Percentiles rank a stretch among this genome's conserved stretches.
Conservation (phyloP, 306 rosid species). For the Trifolium fragiferum region DNA sequence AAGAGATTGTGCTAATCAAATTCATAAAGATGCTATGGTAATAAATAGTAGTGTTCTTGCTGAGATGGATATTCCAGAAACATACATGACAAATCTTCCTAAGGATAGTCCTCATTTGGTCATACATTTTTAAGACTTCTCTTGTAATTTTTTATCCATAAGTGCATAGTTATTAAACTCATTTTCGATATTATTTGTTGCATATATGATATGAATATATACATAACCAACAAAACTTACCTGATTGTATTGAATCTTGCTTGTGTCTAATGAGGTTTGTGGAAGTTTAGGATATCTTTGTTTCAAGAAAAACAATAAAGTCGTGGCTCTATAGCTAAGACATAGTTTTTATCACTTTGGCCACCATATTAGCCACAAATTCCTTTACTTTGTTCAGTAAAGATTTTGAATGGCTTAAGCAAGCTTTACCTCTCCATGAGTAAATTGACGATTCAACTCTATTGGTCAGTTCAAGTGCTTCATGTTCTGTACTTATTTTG, state of each 20-base stretch:
- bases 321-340: constrained; percentile 84
- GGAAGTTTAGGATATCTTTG: constrained; percentile 91
- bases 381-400: constrained; percentile 92
- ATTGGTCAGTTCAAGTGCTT: constrained; percentile 89
- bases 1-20: constrained; percentile 83
- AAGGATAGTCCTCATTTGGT: constrained; percentile 60
- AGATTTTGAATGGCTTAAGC: constrained; percentile 78
- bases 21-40: constrained; percentile 97
- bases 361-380: constrained; percentile 70
- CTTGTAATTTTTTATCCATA: constrained; percentile 1
- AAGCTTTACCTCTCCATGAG: constrained; percentile 94
- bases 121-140: background rate
- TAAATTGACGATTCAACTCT: constrained; percentile 90
- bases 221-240: constrained; percentile 53
- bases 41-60: constrained; percentile 85
- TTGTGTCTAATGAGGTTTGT: constrained; percentile 87
- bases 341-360: constrained; percentile 67
- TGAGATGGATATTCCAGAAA: constrained; percentile 92
- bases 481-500: constrained; percentile 80
- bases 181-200: background rate
- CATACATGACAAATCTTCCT: constrained; percentile 79
- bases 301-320: constrained; percentile 73
- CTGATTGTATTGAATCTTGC: constrained; percentile 87
- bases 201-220: constrained; percentile 14
- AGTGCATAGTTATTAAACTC: background rate